Evolutionary conservation across 805 yeast species (phyloP), one percentile per base, ranked within the genome.

Genomic region (Wilhelminamyces savonicus): DNA sequence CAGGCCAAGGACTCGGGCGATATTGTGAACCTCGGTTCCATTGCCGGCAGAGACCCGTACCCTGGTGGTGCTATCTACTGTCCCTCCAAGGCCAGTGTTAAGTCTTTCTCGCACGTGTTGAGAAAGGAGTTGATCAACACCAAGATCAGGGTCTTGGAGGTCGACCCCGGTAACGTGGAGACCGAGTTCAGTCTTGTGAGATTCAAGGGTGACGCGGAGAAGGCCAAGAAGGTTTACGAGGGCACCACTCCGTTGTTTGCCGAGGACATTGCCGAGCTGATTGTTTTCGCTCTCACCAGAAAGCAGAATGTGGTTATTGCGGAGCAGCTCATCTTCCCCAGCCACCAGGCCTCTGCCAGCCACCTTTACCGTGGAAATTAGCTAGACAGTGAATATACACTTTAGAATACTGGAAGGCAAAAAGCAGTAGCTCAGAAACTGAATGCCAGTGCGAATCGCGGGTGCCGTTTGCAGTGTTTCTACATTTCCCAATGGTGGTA

Each of bases 61-160:
- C 85, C 86, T 17, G 84, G 84, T 37, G 88, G 88, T 31, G 71
- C 83, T 22, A 76, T 81, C 40, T 81, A 81, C 52, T 81, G 88
- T 63, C 81, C 88, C 7, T 69, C 84, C 15, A 81, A 81, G 48
- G 78, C 81, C 27, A 81, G 84, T 7, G 73, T 81, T 9, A 75
- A 78, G 50, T 78, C 83, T 0, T 81, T 81, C 51, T 72, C 85
- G 4, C 78, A 76, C 28, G 74, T 78, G 19, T 61, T 81, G 50
- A 73, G 95, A 54, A 82, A 80, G 53, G 94, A 85, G 53, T 63
- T 78, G 49, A 73, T 82, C 43, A 66, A 69, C 55, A 82, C 94
- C 13, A 72, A 71, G 31, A 69, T 82, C 46, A 67, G 90, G 43
- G 76, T 82, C 30, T 71, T 81, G 37, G 87, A 81, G 53, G 69